Evolutionary conservation across 257 asterid species (phyloP).

Genomic region (Osmanthus fragrans): DNA sequence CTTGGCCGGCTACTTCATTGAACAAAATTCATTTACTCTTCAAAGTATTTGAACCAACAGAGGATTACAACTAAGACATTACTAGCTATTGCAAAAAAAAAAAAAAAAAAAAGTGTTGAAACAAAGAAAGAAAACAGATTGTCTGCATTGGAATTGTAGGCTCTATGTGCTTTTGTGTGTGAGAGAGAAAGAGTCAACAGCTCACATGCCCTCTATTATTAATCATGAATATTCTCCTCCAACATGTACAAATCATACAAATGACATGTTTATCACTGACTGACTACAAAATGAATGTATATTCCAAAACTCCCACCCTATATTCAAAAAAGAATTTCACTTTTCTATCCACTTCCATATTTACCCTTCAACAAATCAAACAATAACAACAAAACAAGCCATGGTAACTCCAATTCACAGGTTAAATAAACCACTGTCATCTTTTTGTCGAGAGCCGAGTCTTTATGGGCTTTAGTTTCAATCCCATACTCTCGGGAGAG

Average conservation of each 20-base stretch:
- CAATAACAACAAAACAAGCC: constrained; percentile 21
- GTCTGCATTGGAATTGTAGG: neutral
- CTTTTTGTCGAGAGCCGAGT: constrained; percentile 50
- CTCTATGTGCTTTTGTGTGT: neutral
- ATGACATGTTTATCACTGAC: neutral
- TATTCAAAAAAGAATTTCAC: constrained; percentile 58
- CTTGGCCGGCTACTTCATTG: no score
- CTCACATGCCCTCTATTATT: neutral
- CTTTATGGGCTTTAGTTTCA: constrained; percentile 88
- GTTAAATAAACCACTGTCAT: constrained; percentile 22
- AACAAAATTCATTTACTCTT: neutral
- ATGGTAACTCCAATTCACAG: constrained; percentile 36
- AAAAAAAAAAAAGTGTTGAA: neutral
- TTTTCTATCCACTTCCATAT: constrained; percentile 39
- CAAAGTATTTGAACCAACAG: neutral
- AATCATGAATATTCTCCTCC: neutral
- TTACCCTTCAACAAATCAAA: constrained; percentile 35
- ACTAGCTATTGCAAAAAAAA: neutral
- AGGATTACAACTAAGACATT: neutral
- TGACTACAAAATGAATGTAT: constrained; percentile 56
- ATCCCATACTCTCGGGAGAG: constrained; percentile 93
- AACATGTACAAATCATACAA: neutral
- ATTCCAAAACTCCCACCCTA: constrained; percentile 30
- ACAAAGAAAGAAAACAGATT: neutral
- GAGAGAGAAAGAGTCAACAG: neutral